Evolutionary conservation across 23 red algal species (phyloP), one percentile per base, ranked within the genome.

Genomic region (Chondrus crispus): DNA sequence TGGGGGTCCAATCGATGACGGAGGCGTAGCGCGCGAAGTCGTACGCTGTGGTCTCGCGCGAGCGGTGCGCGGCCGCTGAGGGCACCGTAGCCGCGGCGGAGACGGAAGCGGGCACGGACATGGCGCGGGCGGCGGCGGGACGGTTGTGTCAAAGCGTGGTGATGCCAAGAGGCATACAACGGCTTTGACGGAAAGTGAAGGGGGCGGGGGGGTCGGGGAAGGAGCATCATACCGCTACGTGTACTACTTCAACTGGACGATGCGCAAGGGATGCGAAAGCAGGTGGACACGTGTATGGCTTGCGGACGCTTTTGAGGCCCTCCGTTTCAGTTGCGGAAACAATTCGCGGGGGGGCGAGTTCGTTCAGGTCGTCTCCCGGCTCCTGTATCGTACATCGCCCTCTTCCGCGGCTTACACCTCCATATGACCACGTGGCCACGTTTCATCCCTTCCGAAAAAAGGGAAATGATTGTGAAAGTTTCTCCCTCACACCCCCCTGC

Each of bases 41-140:
- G 71, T 62, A 98, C 14, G 91, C 92, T 40, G 91, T 91, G 2
- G 84, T 20, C 64, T 98, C 95, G 12, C 73, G n/a, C 13, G 85
- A 78, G 57, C 85, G 84, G 40, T 62, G 60, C 42, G 62, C 63
- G 4, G 66, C 48, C 28, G 89, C 54, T 26, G 89, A 73, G 58
- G 89, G 66, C 32, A 57, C 18, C 36, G 77, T 70, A 58, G 74
- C 71, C 37, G 58, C 63, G 74, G 0, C 45, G 85, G 35, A 32
- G 60, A 39, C 20, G 26, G 64, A n/a, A n/a, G n/a, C n/a, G 58
- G 89, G 66, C 32, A 57, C 18, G 43, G 77, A 82, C 77, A 84
- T 82, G 54, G 58, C 63, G 74, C 0, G 35, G 85, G 35, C 24
- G 60, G 41, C 20, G 26, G 64, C 39, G 36, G 64, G 2, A 10